A percentile compares a stretch with the other conserved stretches of the same genome.
These are phyloP conservation scores for Calonectria multiphialidica DNA, from an alignment of 2,329 filamentous ascomycete genomes.

Conservation along the genomic window DNA sequence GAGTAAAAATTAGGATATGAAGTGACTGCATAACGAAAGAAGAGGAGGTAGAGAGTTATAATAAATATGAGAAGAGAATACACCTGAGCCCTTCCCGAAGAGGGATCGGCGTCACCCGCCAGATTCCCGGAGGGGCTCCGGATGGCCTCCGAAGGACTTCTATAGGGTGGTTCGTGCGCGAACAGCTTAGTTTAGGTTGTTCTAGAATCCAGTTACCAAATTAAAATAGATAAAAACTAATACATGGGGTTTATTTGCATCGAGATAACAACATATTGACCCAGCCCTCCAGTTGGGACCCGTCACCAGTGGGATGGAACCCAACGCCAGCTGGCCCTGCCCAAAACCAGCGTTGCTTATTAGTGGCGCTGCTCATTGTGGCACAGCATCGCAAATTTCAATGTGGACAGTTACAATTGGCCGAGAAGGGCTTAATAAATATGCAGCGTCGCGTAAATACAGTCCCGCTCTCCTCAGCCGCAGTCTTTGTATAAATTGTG, in stretches of 20 bases:
- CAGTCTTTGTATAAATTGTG: too few relatives aligned
- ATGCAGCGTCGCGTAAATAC: too few relatives aligned
- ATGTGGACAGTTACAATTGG: too few relatives aligned
- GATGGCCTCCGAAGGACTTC: background rate
- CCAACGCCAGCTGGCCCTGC: too few relatives aligned
- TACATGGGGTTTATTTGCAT: background rate
- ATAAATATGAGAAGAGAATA: background rate
- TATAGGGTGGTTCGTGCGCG: too few relatives aligned
- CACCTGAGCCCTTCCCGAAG: background rate
- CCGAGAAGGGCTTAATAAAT: too few relatives aligned
- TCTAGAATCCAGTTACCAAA: background rate
- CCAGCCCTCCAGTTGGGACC: background rate
- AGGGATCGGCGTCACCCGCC: background rate
- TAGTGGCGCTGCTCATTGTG: background rate
- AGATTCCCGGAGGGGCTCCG: background rate
- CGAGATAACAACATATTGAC: background rate
- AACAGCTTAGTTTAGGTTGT: background rate
- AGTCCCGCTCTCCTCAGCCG: too few relatives aligned
- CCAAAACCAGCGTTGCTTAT: too few relatives aligned
- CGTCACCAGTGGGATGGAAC: background rate
- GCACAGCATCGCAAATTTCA: background rate
- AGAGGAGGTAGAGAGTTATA: background rate
- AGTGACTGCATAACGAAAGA: background rate
- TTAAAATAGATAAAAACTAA: background rate
- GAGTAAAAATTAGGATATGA: background rate